Base-by-base conservation (phyloP, 2,329 filamentous ascomycete genomes). In the Ophiostoma ulmi region DNA sequence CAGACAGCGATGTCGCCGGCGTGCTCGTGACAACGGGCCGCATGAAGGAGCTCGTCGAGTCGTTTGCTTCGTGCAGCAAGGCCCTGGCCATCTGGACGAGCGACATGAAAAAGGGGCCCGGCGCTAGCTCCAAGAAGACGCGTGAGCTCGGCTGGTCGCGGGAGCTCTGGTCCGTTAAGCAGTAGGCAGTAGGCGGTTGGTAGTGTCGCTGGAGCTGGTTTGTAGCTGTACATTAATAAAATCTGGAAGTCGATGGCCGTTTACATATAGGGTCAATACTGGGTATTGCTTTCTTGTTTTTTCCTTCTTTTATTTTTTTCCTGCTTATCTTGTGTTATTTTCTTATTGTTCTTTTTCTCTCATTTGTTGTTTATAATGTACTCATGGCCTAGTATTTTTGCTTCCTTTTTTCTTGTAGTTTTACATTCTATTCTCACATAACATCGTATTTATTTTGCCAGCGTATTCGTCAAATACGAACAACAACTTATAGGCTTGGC, bases 41-140 rank as follows among this genome's bases (percentile, higher is more conserved):
- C 66, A 90, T 94, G 87, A 86, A 87, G 76, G 91, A 94, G 80
- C 82, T 95, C 58, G 86, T 94, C 14, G 88, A 91, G 76, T 87
- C 86, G 13, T 89, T 98, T 77, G 93, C 94, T 1, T 84, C 88
- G 69, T 90, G 89, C 70, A 93, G 91, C 79, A 91, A 92, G 79
- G 88, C 90, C 2, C 87, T 91, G 72, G 85, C 87, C 1, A 83
- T 87, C 69, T 83, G 80, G 72, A 83, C 84, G 13, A 82, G 80
- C 22, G 86, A 87, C 68, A 64, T 76, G 73, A 88, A 87, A 80
- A 85, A 84, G 75, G 75, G 80, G 1, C 81, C 73, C 5, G 75
- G 82, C 13, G 80, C 81, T 6, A 83, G 80, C 73, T 86, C 82
- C 75, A 90, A 88, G 80, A 88, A 86, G 80, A 79, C 87, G 75